A percentile compares a stretch with the other conserved stretches of the same genome.
Evolutionary conservation across 306 rosid genomes (phyloP).

Genomic region (Argentina anserina): DNA sequence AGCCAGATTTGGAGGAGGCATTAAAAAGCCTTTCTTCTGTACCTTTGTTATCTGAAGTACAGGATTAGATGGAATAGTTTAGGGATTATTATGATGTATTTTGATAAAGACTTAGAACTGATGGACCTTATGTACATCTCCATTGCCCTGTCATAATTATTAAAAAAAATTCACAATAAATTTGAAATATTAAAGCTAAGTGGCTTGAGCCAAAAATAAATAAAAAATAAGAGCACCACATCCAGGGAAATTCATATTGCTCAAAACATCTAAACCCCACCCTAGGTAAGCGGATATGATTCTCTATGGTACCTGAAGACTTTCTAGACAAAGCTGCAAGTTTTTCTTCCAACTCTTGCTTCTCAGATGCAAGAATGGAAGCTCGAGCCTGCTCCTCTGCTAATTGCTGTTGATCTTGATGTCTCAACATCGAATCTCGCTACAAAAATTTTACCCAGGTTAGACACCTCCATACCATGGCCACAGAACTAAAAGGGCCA

Average conservation of each 20-base stretch:
- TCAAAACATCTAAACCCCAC: background rate
- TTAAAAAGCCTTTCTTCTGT: background rate
- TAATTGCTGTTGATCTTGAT: slow-evolving; percentile 67
- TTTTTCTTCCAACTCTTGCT: slow-evolving; percentile 76
- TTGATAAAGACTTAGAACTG: background rate
- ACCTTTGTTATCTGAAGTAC: background rate
- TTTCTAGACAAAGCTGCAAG: slow-evolving; percentile 45
- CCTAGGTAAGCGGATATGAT: background rate
- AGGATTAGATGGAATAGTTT: too few species aligned
- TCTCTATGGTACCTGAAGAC: slow-evolving; percentile 47
- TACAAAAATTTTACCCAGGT: slow-evolving; percentile 30
- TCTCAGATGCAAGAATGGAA: slow-evolving; percentile 58
- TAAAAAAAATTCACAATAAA: background rate
- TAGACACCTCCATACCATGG: slow-evolving; percentile 25
- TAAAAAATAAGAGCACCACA: background rate
- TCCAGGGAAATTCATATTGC: background rate
- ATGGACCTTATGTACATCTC: background rate
- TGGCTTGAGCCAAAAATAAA: background rate
- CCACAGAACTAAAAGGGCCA: slow-evolving; percentile 17
- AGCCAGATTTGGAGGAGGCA: slow-evolving; percentile 12
- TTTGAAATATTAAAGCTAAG: background rate
- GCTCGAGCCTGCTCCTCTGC: slow-evolving; percentile 56
- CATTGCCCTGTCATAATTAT: background rate
- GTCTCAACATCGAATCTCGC: slow-evolving; percentile 75
- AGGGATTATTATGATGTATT: background rate